Evolutionary conservation across 805 yeast species (phyloP).

Genomic region (Lachancea lanzarotensis): DNA sequence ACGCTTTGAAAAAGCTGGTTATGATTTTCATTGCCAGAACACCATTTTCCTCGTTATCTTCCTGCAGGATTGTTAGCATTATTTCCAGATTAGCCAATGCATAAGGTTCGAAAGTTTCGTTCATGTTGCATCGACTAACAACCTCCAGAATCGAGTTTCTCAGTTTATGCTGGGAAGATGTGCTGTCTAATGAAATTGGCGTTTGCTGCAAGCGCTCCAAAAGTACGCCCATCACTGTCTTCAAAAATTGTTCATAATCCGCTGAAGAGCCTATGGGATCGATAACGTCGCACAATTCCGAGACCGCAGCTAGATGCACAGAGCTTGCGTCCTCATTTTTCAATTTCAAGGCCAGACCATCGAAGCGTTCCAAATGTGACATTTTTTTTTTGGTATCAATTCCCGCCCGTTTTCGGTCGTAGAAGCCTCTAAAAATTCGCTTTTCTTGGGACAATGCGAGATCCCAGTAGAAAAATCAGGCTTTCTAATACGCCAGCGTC

Average conservation of each 20-base stretch:
- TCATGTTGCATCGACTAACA: constrained; percentile 73
- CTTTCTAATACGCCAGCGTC: too few species aligned
- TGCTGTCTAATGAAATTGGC: constrained; percentile 63
- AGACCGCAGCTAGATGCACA: constrained; percentile 58
- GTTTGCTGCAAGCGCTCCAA: constrained; percentile 54
- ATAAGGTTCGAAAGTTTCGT: constrained; percentile 71
- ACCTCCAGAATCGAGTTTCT: constrained; percentile 73
- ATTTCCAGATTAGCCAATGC: constrained; percentile 52
- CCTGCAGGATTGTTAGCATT: constrained; percentile 52
- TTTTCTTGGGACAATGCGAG: neutral
- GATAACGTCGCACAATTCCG: constrained; percentile 80
- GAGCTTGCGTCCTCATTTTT: constrained; percentile 51
- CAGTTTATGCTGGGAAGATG: constrained; percentile 68
- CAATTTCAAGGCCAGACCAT: constrained; percentile 59
- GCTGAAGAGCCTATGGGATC: constrained; percentile 76
- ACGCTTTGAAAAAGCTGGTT: constrained; percentile 79
- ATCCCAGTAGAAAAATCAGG: too few species aligned
- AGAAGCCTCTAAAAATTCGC: neutral
- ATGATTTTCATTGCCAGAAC: constrained; percentile 82
- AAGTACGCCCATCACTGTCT: constrained; percentile 64
- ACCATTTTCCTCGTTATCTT: constrained; percentile 94
- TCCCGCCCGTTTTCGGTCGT: neutral
- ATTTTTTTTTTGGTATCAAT: constrained; percentile 17
- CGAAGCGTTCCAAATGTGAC: constrained; percentile 47
- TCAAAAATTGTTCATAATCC: constrained; percentile 73